A percentile compares a stretch with the other conserved stretches of the same genome.
These are phyloP conservation scores for Nakaseomyces uthaithaninus DNA, from an alignment of 1,139 yeast genomes.

Conservation along the genomic window DNA sequence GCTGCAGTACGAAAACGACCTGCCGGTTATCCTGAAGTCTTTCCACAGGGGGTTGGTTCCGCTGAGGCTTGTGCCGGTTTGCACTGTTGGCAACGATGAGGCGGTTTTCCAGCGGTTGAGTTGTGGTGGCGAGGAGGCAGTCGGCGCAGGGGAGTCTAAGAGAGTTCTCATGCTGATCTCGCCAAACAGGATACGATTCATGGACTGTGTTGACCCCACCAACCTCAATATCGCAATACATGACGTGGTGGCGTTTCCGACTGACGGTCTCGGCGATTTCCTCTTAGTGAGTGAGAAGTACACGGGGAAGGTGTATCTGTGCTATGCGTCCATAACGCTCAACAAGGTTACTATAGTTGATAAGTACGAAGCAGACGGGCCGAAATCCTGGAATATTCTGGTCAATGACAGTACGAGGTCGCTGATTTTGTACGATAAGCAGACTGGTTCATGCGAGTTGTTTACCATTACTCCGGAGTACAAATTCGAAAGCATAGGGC, in stretches of 20 bases:
- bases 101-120: too few relatives aligned
- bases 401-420: not conserved
- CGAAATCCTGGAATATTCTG: constrained; percentile 1
- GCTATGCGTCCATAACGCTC: not conserved
- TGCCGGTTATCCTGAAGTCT: too few relatives aligned
- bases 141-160: not conserved
- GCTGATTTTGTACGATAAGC: not conserved
- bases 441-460: not conserved
- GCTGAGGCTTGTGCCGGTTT: not conserved
- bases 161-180: not conserved
- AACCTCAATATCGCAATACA: not conserved
- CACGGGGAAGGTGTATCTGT: not conserved
- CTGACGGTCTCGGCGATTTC: not conserved
- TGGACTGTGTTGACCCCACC: not conserved
- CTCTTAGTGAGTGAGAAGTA: not conserved
- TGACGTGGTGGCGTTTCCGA: not conserved
- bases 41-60: too few relatives aligned
- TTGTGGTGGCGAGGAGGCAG: too few relatives aligned
- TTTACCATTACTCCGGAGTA: not conserved
- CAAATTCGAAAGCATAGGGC: not conserved
- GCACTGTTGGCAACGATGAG: too few relatives aligned
- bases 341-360: not conserved
- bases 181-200: not conserved
- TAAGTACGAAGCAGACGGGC: not conserved
- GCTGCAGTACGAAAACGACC: too few relatives aligned